Evolutionary conservation across 2,329 filamentous ascomycete species (phyloP), one percentile per base, ranked within the genome.

Genomic region (Nigrograna mackinnonii): DNA sequence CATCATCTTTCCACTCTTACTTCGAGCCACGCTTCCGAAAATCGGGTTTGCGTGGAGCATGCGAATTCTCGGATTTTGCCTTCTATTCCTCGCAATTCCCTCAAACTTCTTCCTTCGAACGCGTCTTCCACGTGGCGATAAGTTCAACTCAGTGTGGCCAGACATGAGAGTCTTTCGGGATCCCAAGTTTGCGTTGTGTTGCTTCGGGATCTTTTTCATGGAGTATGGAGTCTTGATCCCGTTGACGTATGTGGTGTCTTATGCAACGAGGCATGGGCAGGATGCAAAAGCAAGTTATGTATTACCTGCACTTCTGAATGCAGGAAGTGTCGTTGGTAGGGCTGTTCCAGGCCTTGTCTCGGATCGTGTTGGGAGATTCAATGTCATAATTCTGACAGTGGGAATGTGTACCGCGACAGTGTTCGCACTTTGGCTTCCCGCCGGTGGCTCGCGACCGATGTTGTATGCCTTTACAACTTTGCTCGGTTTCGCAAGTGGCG

Each of bases 401-500:
- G 62, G 58, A 38, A 46, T 74, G 21, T 71, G 77, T 12, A 58
- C 61, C 3, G 67, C 79, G 30, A 49, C 78, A 3, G 65, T 74
- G 1, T 61, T 81, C 0, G 77, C 69, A 2, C 66, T 85, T 13
- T 82, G 79, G 79, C 64, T 81, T n/a, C 75, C 36, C 82, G 80
- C 4, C 60, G 44, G 21, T 5, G 9, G 43, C 7, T 47, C 41
- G 3, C 68, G 58, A 22, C 55, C 66, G 1, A 50, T 66, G 21
- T 59, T 69, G n/a, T 47, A 54, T 37, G 49, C 51, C 35, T 71
- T 62, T 39, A 50, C 60, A 5, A 64, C 61, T 1, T 66, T 70
- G 36, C 58, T 47, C 18, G 85, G 85, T 14, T 86, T 87, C 59
- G 76, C 76, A 5, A 84, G 82, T 0, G 86, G 85, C n/a, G 80